A percentile compares a stretch with the other conserved stretches of the same genome.
phyloP scores from a whole-genome alignment of 2,329 filamentous ascomycete genomes.

The Aureobasidium musti region DNA sequence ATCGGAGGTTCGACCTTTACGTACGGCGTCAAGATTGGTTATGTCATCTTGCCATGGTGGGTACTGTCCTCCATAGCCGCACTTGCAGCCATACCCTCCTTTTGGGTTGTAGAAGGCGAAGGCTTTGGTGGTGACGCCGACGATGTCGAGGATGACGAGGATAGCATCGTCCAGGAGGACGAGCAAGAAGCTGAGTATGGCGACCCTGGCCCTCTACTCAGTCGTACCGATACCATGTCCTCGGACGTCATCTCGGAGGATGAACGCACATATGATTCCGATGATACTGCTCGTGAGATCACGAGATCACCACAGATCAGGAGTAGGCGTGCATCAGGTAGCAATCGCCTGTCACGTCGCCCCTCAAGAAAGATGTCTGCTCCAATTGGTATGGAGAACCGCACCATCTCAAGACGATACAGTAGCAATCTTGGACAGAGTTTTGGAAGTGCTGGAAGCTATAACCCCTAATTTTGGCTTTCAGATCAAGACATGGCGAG shows the following conservation, averaged over 20 bases:
- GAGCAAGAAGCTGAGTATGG: conserved; percentile 44
- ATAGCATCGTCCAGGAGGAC: conserved; percentile 37
- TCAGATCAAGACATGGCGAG: not conserved
- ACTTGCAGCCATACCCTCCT: conserved; percentile 70
- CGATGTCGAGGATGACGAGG: conserved; percentile 42
- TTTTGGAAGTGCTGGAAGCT: conserved; percentile 39
- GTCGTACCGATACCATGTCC: conserved; percentile 40
- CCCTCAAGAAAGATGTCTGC: conserved; percentile 46
- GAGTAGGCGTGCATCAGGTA: conserved; percentile 25
- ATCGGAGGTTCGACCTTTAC: conserved; percentile 72
- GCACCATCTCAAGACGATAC: conserved; percentile 46
- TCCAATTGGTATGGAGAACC: conserved; percentile 51
- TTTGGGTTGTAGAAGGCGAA: conserved; percentile 72
- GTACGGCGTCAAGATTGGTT: conserved; percentile 72
- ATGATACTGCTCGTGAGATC: conserved; percentile 12
- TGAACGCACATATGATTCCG: conserved; percentile 32
- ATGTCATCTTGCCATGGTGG: conserved; percentile 81
- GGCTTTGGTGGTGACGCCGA: conserved; percentile 57
- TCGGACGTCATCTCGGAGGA: conserved; percentile 34
- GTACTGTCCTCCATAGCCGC: conserved; percentile 65
- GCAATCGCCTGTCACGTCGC: conserved; percentile 35
- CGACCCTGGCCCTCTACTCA: conserved; percentile 42
- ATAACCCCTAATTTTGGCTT: conserved; percentile 27
- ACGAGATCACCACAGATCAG: conserved; percentile 1
- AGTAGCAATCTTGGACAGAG: conserved; percentile 51